Percentiles rank a stretch among this genome's conserved stretches.
These are phyloP conservation scores for Filobasidium floriforme DNA, from an alignment of 768 basidiomycete species.

Conservation along the genomic window DNA sequence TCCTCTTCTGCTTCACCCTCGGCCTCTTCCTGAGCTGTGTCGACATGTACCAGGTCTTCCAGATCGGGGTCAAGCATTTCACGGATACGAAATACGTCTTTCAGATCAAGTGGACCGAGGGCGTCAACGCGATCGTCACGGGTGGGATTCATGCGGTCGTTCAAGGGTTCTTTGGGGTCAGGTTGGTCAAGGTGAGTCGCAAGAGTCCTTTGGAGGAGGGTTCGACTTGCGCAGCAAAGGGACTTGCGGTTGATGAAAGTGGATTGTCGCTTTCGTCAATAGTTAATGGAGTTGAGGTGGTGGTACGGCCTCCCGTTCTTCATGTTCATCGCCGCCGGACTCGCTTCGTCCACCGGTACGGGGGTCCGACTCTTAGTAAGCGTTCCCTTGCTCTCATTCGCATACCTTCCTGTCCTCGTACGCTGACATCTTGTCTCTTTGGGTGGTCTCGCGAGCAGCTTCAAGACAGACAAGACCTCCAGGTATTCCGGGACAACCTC, in stretches of 20 bases:
- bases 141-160: neutral
- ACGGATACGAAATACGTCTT: neutral
- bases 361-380: neutral
- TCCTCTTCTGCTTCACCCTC: neutral
- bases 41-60: constrained; percentile 6
- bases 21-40: neutral
- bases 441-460: neutral
- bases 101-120: neutral
- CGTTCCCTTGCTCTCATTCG: neutral
- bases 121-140: neutral
- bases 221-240: neutral
- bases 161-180: neutral
- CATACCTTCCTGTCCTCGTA: neutral
- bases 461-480: neutral
- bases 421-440: neutral
- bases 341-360: neutral
- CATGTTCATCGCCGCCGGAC: neutral
- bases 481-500: neutral
- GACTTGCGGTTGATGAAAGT: neutral
- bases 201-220: neutral
- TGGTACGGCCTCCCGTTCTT: neutral
- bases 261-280: neutral
- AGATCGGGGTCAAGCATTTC: constrained; percentile 3
- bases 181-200: neutral
- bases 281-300: neutral